These are phyloP conservation scores for Crithidia brevicula DNA, from an alignment of 208 protist genomes.

Conservation along the genomic window DNA sequence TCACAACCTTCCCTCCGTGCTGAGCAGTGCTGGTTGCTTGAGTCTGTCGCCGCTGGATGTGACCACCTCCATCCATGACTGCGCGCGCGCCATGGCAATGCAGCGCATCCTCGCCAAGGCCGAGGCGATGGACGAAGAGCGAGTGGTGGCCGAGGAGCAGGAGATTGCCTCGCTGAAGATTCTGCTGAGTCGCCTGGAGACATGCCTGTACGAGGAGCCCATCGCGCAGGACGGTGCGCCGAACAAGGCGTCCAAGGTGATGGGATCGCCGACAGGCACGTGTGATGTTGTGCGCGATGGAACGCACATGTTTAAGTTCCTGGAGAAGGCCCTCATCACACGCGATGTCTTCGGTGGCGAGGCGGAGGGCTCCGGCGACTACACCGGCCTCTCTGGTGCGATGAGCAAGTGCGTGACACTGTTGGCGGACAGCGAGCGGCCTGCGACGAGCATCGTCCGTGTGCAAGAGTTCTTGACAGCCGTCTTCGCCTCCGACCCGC, in stretches of 20 bases:
- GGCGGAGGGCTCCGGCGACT: constrained; percentile 24
- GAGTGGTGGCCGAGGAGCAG: constrained; percentile 52
- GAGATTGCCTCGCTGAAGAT: constrained; percentile 83
- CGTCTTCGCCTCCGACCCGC: constrained; percentile 54
- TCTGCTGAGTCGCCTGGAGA: constrained; percentile 62
- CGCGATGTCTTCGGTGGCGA: constrained; percentile 57
- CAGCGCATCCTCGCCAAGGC: constrained; percentile 37
- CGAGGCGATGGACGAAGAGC: constrained; percentile 24
- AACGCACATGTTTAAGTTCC: constrained; percentile 66
- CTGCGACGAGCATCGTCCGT: constrained; percentile 55
- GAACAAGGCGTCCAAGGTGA: neutral
- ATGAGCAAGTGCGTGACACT: constrained; percentile 72
- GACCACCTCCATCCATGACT: constrained; percentile 84
- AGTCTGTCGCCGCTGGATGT: constrained; percentile 77
- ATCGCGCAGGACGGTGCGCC: constrained; percentile 7
- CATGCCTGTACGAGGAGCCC: constrained; percentile 43
- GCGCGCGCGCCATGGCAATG: constrained; percentile 68
- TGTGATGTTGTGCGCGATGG: constrained; percentile 70
- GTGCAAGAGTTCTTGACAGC: constrained; percentile 78
- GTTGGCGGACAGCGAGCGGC: constrained; percentile 63
- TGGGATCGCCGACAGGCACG: neutral
- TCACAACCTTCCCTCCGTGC: constrained; percentile 94
- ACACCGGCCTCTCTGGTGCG: constrained; percentile 52
- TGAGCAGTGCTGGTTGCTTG: constrained; percentile 58
- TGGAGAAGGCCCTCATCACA: constrained; percentile 78